Evolutionary conservation across 1,284 basidiomycete species (phyloP).

Genomic region (Fomes fomentarius): DNA sequence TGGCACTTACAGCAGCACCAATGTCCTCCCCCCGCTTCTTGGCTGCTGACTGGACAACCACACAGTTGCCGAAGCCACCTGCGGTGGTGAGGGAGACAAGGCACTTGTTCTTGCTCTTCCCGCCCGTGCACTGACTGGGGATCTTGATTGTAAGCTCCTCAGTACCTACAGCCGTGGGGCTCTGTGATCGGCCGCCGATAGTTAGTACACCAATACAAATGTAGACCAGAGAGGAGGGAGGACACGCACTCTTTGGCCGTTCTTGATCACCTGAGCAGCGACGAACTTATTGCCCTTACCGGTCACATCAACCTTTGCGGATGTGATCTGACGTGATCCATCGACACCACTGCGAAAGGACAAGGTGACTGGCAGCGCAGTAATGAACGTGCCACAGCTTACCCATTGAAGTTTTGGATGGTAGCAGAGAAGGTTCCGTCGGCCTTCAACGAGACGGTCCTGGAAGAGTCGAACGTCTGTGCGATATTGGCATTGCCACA

Average conservation of each 20-base stretch:
- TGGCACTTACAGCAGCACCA: slow-evolving; percentile 8
- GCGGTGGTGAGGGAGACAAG: slow-evolving; percentile 49
- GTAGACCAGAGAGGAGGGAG: not conserved
- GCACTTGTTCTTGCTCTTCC: slow-evolving; percentile 44
- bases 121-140: slow-evolving; percentile 45
- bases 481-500: slow-evolving; percentile 53
- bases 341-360: slow-evolving; percentile 39
- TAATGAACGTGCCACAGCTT: slow-evolving; percentile 22
- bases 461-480: slow-evolving; percentile 43
- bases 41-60: slow-evolving; percentile 36
- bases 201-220: too few relatives aligned
- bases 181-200: too few relatives aligned
- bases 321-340: slow-evolving; percentile 48
- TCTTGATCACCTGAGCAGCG: slow-evolving; percentile 38
- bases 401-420: slow-evolving; percentile 55
- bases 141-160: slow-evolving; percentile 16
- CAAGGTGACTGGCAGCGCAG: not conserved
- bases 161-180: not conserved
- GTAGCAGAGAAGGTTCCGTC: slow-evolving; percentile 48
- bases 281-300: slow-evolving; percentile 41
- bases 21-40: not conserved
- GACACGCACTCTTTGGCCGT: slow-evolving; percentile 38
- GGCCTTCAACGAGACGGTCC: slow-evolving; percentile 42
- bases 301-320: slow-evolving; percentile 37
- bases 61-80: slow-evolving; percentile 55